These are phyloP conservation scores for Deuterostichococcus epilithicus DNA, from an alignment of 139 green algal species.

Conservation along the genomic window DNA sequence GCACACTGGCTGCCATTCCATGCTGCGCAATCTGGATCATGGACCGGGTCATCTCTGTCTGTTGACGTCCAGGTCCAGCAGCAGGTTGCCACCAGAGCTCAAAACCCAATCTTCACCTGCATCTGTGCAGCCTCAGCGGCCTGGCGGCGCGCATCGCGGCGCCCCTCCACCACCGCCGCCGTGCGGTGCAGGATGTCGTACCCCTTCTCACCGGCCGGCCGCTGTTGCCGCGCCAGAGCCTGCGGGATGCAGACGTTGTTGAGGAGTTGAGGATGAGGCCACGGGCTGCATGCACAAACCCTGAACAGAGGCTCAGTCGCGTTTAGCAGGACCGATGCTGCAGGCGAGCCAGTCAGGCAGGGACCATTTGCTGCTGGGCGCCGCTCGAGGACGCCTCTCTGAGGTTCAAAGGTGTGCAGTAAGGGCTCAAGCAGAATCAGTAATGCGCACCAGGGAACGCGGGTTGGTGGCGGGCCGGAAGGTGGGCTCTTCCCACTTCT, in stretches of 20 bases:
- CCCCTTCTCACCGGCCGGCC: conserved; percentile 27
- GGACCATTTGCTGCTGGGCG: too few species aligned
- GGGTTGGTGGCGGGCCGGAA: conserved; percentile 60
- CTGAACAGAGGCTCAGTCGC: too few species aligned
- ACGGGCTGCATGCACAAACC: too few species aligned
- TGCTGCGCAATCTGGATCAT: too few species aligned
- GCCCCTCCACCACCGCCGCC: conserved; percentile 13
- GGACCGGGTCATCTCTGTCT: background rate
- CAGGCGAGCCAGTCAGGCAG: too few species aligned
- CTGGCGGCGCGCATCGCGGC: conserved; percentile 15
- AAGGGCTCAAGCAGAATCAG: too few species aligned
- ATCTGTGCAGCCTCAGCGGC: conserved; percentile 15
- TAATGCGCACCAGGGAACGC: conserved; percentile 28
- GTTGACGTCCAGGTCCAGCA: background rate
- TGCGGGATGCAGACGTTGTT: conserved; percentile 1
- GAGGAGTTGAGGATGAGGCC: too few species aligned
- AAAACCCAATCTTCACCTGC: background rate
- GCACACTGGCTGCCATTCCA: too few species aligned
- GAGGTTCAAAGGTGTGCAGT: background rate
- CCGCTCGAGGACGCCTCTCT: too few species aligned
- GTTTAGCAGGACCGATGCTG: too few species aligned
- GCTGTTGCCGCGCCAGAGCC: conserved; percentile 43
- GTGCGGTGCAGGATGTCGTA: conserved; percentile 46
- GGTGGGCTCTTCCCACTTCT: conserved; percentile 48
- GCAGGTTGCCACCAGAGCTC: background rate